A percentile compares a stretch with the other conserved stretches of the same genome.
Conservation (phyloP, 305 asterid genomes). For the Caryopteris hybrid region DNA sequence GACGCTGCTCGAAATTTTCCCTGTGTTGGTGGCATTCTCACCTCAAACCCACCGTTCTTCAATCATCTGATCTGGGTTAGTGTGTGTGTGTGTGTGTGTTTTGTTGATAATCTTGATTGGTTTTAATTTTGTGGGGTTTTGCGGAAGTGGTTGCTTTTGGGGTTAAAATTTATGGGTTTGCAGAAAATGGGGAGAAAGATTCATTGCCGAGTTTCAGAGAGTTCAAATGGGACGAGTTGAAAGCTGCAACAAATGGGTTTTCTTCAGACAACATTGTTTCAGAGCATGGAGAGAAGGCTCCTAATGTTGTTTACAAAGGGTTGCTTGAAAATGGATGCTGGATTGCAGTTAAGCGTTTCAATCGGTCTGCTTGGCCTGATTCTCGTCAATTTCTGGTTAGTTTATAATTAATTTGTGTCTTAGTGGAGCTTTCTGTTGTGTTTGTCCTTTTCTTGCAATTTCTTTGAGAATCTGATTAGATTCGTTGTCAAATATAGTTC, state of each 20-base stretch:
- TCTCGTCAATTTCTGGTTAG: conserved; percentile 59
- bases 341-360: conserved; percentile 63
- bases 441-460: neutral
- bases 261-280: conserved; percentile 58
- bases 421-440: neutral
- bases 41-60: conserved; percentile 49
- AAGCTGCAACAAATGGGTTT: conserved; percentile 48
- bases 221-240: conserved; percentile 42
- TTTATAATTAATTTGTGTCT: neutral
- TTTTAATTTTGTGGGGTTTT: neutral
- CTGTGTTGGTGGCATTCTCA: conserved; percentile 65
- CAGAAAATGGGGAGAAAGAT: conserved; percentile 59
- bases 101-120: neutral
- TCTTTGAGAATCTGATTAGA: neutral
- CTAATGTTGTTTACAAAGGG: conserved; percentile 63
- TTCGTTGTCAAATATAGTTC: neutral
- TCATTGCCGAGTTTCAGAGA: conserved; percentile 34
- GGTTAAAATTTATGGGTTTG: conserved; percentile 5
- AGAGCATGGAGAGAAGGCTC: conserved; percentile 68
- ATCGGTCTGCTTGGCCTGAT: conserved; percentile 63
- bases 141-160: neutral
- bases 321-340: conserved; percentile 37
- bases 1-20: conserved; percentile 58
- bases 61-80: conserved; percentile 53
- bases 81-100: neutral